A percentile compares a stretch with the other conserved stretches of the same genome.
phyloP scores from a whole-genome alignment of 2,329 filamentous ascomycete genomes.

The Atkinsonella hypoxylon region DNA sequence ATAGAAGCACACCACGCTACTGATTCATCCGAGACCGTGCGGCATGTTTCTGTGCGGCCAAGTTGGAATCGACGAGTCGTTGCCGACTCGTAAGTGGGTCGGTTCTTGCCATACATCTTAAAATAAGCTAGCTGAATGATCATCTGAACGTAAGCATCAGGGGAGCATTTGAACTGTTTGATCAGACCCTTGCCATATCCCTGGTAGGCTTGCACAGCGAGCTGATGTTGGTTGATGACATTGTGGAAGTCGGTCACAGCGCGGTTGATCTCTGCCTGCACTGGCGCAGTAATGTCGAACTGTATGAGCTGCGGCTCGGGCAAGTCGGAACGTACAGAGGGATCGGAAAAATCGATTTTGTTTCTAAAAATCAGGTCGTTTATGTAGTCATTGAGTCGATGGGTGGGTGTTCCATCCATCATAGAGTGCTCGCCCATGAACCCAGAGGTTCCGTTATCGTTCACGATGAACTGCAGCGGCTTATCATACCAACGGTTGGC shows the following conservation, averaged over 20 bases:
- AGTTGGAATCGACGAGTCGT: constrained; percentile 91
- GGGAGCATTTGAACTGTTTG: constrained; percentile 98
- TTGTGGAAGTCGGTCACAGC: constrained; percentile 68
- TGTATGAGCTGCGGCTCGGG: constrained; percentile 66
- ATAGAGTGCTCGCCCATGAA: constrained; percentile 99
- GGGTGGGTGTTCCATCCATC: constrained; percentile 99
- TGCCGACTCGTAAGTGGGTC: constrained; percentile 95
- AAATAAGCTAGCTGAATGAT: constrained; percentile 95
- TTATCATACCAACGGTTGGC: constrained; percentile 97
- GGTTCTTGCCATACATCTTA: constrained; percentile 98
- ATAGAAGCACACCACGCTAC: constrained; percentile 85
- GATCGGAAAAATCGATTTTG: constrained; percentile 79
- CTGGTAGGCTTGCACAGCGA: constrained; percentile 90
- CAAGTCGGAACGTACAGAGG: constrained; percentile 66
- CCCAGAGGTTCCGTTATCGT: constrained; percentile 93
- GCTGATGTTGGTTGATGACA: constrained; percentile 78
- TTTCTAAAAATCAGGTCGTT: constrained; percentile 88
- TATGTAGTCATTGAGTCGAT: constrained; percentile 90
- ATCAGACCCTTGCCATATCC: constrained; percentile 96
- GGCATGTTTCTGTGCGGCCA: constrained; percentile 92
- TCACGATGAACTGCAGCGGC: constrained; percentile 93
- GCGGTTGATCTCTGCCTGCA: constrained; percentile 65
- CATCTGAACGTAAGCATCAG: constrained; percentile 97
- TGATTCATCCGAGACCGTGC: constrained; percentile 80
- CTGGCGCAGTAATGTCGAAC: constrained; percentile 65